Evolutionary conservation across 768 basidiomycete species (phyloP), one percentile per base, ranked within the genome.

Genomic region (Russula compacta): DNA sequence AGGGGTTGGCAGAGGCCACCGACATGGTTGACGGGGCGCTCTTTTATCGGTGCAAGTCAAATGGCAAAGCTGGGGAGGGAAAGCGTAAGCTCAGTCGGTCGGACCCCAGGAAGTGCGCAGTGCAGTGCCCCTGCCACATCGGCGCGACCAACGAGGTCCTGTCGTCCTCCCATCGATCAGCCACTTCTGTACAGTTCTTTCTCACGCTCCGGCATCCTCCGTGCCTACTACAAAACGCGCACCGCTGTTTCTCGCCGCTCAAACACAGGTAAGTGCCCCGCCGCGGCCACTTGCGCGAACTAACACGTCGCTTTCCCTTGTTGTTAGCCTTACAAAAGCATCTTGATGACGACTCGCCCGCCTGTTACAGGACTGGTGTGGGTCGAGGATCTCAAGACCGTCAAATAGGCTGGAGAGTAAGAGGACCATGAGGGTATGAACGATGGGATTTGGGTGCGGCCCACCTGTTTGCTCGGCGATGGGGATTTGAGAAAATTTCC

Each of bases 361-460:
- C 88, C 81, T 72, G 63, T 64, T 47, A 72, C 65, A 75, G 83
- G 87, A 86, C 76, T 81, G 82, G 82, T 69, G 85, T 76, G 79
- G 82, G 78, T 87, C 85, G 79, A 89, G 81, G 89, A 91, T 83
- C 77, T 83, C 78, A 89, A 86, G 89, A 91, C 86, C 89, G 89
- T 92, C 84, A 80, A 75, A 74, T 72, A 70, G 78, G 85, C 86
- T 88, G 89, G 82, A 89, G 89, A 91, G 68, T 61, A 70, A 72
- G 69, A 72, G 79, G 49, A 61, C 59, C 66, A 43, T 67, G 24
- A 42, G 63, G 69, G 68, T 69, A 66, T 58, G 70, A 72, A 74
- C 73, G 83, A 89, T 84, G 85, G 81, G 88, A 88, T 86, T 87
- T 90, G 89, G 89, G 89, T 91, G 89, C 89, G 89, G 79, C 78